phyloP scores from a whole-genome alignment of 257 asterid species.

The Nicotiana undulata region DNA sequence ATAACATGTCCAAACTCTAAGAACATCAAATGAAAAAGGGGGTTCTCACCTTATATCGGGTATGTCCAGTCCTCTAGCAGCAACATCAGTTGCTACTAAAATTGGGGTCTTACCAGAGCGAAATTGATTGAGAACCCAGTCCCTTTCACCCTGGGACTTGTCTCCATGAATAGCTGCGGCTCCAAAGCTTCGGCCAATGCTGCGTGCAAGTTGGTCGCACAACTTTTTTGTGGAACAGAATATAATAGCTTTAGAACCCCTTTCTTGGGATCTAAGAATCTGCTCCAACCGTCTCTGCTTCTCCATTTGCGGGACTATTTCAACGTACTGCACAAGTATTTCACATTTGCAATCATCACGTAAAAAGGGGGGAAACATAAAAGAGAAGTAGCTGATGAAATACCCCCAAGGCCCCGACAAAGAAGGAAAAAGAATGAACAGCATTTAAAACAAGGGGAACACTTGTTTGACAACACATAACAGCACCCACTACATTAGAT shows the following conservation, averaged over 20 bases:
- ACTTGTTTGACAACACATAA: background rate
- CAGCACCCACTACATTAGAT: too few relatives aligned
- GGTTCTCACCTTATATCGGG: constrained; percentile 66
- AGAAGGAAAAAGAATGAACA: background rate
- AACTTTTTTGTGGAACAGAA: constrained; percentile 88
- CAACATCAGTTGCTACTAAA: constrained; percentile 96
- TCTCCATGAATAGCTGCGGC: constrained; percentile 98
- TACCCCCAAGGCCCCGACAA: background rate
- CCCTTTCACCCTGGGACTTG: constrained; percentile 89
- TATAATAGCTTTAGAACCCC: constrained; percentile 71
- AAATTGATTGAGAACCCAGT: constrained; percentile 88
- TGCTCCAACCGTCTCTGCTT: constrained; percentile 94
- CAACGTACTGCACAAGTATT: constrained; percentile 54
- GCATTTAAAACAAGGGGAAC: background rate
- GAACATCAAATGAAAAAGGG: background rate
- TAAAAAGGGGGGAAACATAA: background rate
- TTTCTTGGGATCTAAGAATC: constrained; percentile 85
- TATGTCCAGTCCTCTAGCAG: constrained; percentile 95
- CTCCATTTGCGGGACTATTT: constrained; percentile 84
- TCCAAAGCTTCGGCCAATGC: constrained; percentile 75
- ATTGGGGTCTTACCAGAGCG: constrained; percentile 79
- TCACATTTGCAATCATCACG: background rate
- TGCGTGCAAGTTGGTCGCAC: constrained; percentile 83
- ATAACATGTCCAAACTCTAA: background rate
- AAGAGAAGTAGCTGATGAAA: background rate